These are phyloP conservation scores for Trichoderma sp. DNA, from an alignment of 2,329 filamentous ascomycete genomes.

Conservation along the genomic window DNA sequence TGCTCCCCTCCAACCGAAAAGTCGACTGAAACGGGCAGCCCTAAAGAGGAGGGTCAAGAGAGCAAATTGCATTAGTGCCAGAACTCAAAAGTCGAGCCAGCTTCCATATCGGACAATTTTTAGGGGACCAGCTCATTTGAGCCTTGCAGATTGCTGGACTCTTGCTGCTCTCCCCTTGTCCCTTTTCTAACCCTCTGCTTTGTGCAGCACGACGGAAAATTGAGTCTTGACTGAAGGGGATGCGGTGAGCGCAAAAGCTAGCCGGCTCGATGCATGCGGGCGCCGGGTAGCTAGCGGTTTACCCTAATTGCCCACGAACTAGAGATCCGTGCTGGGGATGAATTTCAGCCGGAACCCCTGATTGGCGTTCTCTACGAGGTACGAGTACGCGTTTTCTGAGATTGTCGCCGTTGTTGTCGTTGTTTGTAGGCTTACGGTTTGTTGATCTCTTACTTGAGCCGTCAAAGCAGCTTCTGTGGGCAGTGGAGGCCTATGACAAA, in stretches of 20 bases:
- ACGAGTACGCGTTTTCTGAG: background rate
- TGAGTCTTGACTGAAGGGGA: constrained; percentile 1
- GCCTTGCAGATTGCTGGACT: background rate
- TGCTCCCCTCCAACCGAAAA: background rate
- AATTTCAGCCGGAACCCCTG: background rate
- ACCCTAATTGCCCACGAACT: constrained; percentile 1
- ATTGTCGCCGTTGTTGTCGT: background rate
- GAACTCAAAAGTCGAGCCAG: background rate
- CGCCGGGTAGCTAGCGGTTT: background rate
- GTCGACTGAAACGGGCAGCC: background rate
- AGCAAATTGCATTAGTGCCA: background rate
- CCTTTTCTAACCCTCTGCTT: background rate
- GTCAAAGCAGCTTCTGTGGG: background rate
- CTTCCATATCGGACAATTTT: background rate
- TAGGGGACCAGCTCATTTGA: background rate
- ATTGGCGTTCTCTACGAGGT: background rate
- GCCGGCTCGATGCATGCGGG: constrained; percentile 11
- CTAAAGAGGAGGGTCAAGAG: background rate
- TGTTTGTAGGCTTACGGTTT: background rate
- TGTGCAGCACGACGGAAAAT: constrained; percentile 8
- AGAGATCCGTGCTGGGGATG: background rate
- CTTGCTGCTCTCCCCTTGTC: background rate
- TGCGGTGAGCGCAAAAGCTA: constrained; percentile 17
- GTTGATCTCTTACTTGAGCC: background rate
- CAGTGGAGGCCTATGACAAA: background rate